Conservation (phyloP, 495 filamentous ascomycete genomes). For the Aspergillus carlsbadensis region DNA sequence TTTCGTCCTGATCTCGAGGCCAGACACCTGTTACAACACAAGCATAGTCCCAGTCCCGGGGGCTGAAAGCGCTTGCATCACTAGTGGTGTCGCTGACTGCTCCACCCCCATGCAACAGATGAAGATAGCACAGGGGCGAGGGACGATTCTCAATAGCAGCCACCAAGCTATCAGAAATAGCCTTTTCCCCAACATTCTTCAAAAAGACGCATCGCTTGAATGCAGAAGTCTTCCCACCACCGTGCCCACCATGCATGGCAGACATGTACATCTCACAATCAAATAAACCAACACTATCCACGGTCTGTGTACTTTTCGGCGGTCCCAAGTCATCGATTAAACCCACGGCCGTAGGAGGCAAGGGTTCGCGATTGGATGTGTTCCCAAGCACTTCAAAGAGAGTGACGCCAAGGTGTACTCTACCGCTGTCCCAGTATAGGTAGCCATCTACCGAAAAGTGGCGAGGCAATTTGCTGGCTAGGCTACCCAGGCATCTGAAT, state of each 20-base stretch:
- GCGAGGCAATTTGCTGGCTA: slow-evolving; percentile 41
- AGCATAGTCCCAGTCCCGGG: slow-evolving; percentile 63
- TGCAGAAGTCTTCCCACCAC: slow-evolving; percentile 56
- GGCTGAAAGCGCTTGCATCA: slow-evolving; percentile 59
- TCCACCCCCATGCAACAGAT: slow-evolving; percentile 62
- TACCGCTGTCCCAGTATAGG: slow-evolving; percentile 51
- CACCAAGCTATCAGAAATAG: slow-evolving; percentile 40
- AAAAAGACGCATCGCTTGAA: slow-evolving; percentile 68
- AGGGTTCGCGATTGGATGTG: not conserved
- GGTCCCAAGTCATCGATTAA: slow-evolving; percentile 26
- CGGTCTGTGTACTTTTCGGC: slow-evolving; percentile 31
- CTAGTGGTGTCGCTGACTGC: slow-evolving; percentile 46
- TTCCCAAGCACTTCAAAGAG: slow-evolving; percentile 43
- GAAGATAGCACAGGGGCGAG: slow-evolving; percentile 58
- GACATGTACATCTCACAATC: slow-evolving; percentile 63
- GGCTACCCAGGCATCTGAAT: slow-evolving; percentile 45
- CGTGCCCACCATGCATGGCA: slow-evolving; percentile 58
- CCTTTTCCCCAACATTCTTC: slow-evolving; percentile 44
- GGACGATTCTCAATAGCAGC: slow-evolving; percentile 50
- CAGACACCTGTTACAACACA: slow-evolving; percentile 66
- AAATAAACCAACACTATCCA: slow-evolving; percentile 54
- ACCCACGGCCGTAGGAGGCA: slow-evolving; percentile 20
- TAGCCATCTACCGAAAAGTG: slow-evolving; percentile 57
- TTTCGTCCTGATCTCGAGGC: slow-evolving; percentile 54
- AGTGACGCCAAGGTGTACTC: slow-evolving; percentile 55